Evolutionary conservation across 371 early-diverging fungal species (phyloP).

Genomic region (Mortierella polycephala): DNA sequence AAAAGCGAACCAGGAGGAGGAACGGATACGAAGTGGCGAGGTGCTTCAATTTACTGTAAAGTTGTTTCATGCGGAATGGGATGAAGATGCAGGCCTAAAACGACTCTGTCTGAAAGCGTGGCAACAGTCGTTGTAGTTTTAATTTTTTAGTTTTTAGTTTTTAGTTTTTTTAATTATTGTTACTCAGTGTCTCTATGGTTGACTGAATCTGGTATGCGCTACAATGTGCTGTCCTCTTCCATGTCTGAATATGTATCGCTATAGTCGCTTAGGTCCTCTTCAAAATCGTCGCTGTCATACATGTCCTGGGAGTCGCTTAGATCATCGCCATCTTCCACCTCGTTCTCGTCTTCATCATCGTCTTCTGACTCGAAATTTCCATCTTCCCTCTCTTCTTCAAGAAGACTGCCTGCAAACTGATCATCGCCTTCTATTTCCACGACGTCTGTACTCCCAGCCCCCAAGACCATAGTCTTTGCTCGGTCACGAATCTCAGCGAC

Average conservation of each 20-base stretch:
- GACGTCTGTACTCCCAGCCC: slow-evolving; percentile 4
- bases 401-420: slow-evolving; percentile 44
- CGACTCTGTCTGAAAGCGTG: slow-evolving; percentile 30
- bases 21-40: background rate
- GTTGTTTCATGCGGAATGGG: slow-evolving; percentile 26
- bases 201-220: too few relatives aligned
- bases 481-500: slow-evolving; percentile 39
- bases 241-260: too few relatives aligned
- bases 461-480: slow-evolving; percentile 19
- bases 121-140: slow-evolving; percentile 14
- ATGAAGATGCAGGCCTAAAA: slow-evolving; percentile 33
- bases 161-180: too few relatives aligned
- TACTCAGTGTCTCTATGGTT: too few relatives aligned
- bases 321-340: background rate
- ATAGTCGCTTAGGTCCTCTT: too few relatives aligned
- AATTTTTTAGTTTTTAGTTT: too few relatives aligned
- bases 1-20: slow-evolving; percentile 4
- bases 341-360: background rate
- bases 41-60: slow-evolving; percentile 12
- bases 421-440: slow-evolving; percentile 51
- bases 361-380: background rate
- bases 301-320: too few relatives aligned
- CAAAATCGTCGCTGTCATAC: too few relatives aligned
- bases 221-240: too few relatives aligned
- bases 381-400: slow-evolving; percentile 25